Conservation (phyloP, 371 early-diverging fungal genomes). For the Blakeslea trispora region DNA sequence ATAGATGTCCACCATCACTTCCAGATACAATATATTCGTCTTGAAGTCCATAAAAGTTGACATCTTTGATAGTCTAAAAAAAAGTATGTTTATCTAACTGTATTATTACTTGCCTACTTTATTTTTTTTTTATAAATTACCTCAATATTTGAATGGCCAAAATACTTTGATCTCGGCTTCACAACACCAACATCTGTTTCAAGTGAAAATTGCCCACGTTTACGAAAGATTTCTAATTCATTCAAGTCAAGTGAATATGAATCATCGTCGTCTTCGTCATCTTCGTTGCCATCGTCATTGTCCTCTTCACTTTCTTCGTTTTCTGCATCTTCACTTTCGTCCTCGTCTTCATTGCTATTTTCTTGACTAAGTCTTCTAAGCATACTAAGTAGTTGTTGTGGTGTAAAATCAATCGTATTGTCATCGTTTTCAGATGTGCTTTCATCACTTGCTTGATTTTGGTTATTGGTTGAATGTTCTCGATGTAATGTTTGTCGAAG, state of each 20-base stretch:
- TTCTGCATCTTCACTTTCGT: constrained; percentile 11
- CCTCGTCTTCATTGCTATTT: background rate
- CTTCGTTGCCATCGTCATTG: background rate
- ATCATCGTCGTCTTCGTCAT: constrained; percentile 11
- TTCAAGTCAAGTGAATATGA: constrained; percentile 22
- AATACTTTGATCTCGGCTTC: constrained; percentile 30
- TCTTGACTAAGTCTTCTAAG: background rate
- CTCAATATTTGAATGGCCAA: constrained; percentile 45
- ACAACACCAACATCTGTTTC: constrained; percentile 29
- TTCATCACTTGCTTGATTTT: constrained; percentile 1
- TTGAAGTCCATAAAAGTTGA: constrained; percentile 70
- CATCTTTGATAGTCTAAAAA: constrained; percentile 75
- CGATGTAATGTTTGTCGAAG: background rate
- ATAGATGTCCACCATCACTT: constrained; percentile 76
- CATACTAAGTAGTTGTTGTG: background rate
- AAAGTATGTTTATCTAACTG: constrained; percentile 6
- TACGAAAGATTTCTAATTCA: constrained; percentile 4
- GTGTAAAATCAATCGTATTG: no score
- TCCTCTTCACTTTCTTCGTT: background rate
- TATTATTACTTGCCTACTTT: background rate
- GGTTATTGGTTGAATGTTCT: background rate
- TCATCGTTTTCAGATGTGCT: no score
- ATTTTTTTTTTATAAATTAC: constrained; percentile 31
- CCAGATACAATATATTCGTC: constrained; percentile 78
- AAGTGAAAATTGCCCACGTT: constrained; percentile 3